Percentiles rank a stretch among this genome's conserved stretches.
These are phyloP conservation scores for Aspergillus viridinutans DNA, from an alignment of 2,329 filamentous ascomycete genomes.

Conservation along the genomic window DNA sequence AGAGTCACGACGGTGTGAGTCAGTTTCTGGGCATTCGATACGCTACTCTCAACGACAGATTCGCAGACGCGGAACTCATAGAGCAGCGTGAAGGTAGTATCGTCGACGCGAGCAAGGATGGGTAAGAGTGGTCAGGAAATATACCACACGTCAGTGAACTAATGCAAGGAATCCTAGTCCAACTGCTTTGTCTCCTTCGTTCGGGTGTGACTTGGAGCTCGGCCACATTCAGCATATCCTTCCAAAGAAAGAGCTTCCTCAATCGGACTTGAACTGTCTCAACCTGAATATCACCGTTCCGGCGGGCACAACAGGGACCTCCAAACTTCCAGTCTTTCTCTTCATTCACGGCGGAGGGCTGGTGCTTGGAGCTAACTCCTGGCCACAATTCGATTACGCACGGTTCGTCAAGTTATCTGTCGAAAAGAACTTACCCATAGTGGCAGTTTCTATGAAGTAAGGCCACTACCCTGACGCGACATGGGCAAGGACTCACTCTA, in stretches of 20 bases:
- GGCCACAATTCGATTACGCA: constrained; percentile 49
- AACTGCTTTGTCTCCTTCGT: constrained; percentile 36
- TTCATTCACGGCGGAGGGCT: constrained; percentile 54
- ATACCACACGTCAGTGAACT: neutral
- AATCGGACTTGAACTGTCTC: constrained; percentile 49
- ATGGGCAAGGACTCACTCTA: neutral
- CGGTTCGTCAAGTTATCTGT: constrained; percentile 44
- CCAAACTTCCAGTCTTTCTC: constrained; percentile 48
- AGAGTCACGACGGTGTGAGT: constrained; percentile 21
- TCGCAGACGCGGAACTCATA: constrained; percentile 32
- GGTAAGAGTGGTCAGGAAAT: constrained; percentile 21
- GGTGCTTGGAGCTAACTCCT: constrained; percentile 48
- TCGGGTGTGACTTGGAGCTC: constrained; percentile 46
- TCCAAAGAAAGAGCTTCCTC: constrained; percentile 33
- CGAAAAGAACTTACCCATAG: constrained; percentile 43
- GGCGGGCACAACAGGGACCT: constrained; percentile 12
- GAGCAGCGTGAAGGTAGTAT: constrained; percentile 19
- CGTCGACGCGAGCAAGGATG: constrained; percentile 33
- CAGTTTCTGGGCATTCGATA: constrained; percentile 39
- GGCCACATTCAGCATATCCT: constrained; percentile 47
- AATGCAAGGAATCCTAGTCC: constrained; percentile 23
- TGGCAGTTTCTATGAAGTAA: constrained; percentile 46
- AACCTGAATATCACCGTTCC: constrained; percentile 52
- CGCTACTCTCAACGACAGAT: constrained; percentile 29
- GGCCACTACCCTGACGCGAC: constrained; percentile 1